Evolutionary conservation across 2,329 filamentous ascomycete species (phyloP).

Genomic region (Aschersonia sp.): DNA sequence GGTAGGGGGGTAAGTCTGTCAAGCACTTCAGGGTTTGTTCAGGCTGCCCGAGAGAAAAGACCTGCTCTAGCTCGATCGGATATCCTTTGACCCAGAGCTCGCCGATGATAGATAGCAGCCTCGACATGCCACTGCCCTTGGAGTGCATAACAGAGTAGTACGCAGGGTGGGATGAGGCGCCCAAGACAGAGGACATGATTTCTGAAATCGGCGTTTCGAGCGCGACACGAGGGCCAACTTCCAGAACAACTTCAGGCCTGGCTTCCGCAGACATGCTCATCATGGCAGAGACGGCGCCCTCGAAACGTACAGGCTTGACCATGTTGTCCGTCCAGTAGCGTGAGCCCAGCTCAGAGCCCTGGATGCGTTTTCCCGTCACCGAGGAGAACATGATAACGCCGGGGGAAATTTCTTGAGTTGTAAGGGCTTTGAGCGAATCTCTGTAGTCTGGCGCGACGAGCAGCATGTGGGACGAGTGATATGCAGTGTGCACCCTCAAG

Average conservation of each 20-base stretch:
- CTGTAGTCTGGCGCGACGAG: constrained; percentile 21
- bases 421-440: constrained; percentile 11
- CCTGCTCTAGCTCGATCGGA: constrained; percentile 15
- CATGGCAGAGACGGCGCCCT: constrained; percentile 22
- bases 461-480: constrained; percentile 30
- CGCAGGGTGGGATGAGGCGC: constrained; percentile 1
- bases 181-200: constrained; percentile 11
- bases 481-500: constrained; percentile 23
- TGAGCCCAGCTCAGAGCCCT: constrained; percentile 12
- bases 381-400: constrained; percentile 24
- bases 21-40: constrained; percentile 18
- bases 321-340: constrained; percentile 33
- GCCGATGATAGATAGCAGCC: constrained; percentile 17
- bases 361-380: constrained; percentile 16
- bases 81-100: constrained; percentile 22
- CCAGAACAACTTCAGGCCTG: constrained; percentile 21
- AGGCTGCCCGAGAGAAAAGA: constrained; percentile 9
- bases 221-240: constrained; percentile 23
- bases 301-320: constrained; percentile 28
- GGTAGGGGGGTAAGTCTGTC: constrained; percentile 32
- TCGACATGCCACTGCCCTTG: constrained; percentile 8
- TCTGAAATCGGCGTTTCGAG: constrained; percentile 22
- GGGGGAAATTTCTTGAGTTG: constrained; percentile 4
- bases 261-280: constrained; percentile 12
- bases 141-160: constrained; percentile 16